Evolutionary conservation across 768 basidiomycete species (phyloP).

Genomic region (Peribolospora baueri): DNA sequence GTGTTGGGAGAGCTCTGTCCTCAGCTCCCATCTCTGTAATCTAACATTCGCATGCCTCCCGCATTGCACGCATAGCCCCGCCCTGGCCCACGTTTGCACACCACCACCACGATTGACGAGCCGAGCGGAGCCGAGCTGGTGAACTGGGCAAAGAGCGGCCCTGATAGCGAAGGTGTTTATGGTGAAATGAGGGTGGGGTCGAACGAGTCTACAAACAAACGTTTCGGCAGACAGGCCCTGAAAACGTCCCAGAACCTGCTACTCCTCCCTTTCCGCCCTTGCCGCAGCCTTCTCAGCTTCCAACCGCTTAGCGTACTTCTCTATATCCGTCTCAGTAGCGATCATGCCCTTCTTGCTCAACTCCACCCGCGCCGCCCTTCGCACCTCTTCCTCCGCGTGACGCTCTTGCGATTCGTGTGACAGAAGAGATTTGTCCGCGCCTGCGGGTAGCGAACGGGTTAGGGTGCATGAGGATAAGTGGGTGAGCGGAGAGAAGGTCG

Average conservation of each 20-base stretch:
- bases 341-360: not conserved
- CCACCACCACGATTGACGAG: too few species aligned
- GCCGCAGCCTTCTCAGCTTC: not conserved
- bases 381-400: not conserved
- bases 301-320: not conserved
- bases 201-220: too few species aligned
- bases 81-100: too few species aligned
- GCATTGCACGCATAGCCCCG: too few species aligned
- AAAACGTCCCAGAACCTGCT: constrained; percentile 5
- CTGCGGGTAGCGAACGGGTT: not conserved
- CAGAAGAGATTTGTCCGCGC: constrained; percentile 2
- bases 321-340: constrained; percentile 1
- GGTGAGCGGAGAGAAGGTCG: not conserved
- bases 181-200: too few species aligned
- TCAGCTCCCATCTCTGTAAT: too few species aligned
- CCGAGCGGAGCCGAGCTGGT: too few species aligned
- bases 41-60: too few species aligned
- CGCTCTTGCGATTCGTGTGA: constrained; percentile 1
- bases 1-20: too few species aligned
- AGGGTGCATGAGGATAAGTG: not conserved
- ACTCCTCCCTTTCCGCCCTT: not conserved
- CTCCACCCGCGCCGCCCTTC: not conserved
- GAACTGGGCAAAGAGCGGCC: too few species aligned
- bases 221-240: too few species aligned
- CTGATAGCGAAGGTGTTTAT: too few species aligned